Evolutionary conservation across 768 basidiomycete genomes (phyloP).

Genomic region (Tricholomella constricta): DNA sequence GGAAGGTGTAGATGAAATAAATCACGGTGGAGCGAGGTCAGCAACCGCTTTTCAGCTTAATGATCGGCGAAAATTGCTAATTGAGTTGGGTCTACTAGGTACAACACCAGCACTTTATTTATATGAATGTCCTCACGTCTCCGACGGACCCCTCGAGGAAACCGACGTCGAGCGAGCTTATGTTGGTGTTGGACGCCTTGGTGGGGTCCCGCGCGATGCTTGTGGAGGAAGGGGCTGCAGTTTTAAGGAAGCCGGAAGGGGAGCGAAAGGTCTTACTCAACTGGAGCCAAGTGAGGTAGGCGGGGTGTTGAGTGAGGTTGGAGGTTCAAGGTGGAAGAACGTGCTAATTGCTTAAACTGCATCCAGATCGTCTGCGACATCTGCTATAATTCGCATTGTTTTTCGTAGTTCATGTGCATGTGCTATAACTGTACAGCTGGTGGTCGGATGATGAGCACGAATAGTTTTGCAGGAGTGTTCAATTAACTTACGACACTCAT

Average conservation of each 20-base stretch:
- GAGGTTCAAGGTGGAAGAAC: slow-evolving; percentile 68
- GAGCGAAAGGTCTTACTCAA: slow-evolving; percentile 81
- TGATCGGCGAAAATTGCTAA: background rate
- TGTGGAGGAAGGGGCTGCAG: slow-evolving; percentile 62
- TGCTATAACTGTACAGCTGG: too few species aligned
- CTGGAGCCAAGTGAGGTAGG: slow-evolving; percentile 85
- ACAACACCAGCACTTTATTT: slow-evolving; percentile 72
- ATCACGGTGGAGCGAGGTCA: slow-evolving; percentile 81
- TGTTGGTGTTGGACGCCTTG: slow-evolving; percentile 68
- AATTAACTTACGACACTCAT: too few species aligned
- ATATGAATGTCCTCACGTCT: slow-evolving; percentile 63
- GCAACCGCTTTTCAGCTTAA: background rate
- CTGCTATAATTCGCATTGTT: background rate
- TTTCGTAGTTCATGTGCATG: too few species aligned
- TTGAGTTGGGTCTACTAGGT: slow-evolving; percentile 39
- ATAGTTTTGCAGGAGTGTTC: too few species aligned
- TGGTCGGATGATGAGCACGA: too few species aligned
- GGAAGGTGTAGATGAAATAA: slow-evolving; percentile 86
- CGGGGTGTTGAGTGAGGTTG: slow-evolving; percentile 80
- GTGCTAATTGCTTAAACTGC: slow-evolving; percentile 31
- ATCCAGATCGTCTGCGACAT: too few species aligned
- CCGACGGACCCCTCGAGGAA: slow-evolving; percentile 57
- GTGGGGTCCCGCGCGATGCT: slow-evolving; percentile 77
- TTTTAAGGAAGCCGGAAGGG: slow-evolving; percentile 54
- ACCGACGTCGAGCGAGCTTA: slow-evolving; percentile 65